A percentile compares a stretch with the other conserved stretches of the same genome.
Evolutionary conservation across 192 early-diverging fungal genomes (phyloP).

Genomic region (Umbelopsis ramanniana): DNA sequence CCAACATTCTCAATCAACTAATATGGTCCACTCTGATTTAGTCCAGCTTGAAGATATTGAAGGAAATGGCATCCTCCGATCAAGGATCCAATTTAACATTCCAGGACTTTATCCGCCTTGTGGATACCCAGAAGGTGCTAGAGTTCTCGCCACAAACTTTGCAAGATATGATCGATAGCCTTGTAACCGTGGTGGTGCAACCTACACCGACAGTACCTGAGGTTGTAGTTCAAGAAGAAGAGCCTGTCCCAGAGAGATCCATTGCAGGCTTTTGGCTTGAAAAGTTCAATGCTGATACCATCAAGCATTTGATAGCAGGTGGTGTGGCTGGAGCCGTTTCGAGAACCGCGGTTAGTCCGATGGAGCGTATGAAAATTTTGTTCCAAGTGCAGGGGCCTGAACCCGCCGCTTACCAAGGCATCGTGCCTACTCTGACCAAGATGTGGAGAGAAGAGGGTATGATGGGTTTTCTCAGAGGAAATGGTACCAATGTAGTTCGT

Average conservation of each 20-base stretch:
- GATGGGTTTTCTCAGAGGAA: constrained; percentile 75
- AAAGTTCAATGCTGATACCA: constrained; percentile 55
- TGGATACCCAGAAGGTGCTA: constrained; percentile 23
- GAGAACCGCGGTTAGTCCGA: constrained; percentile 78
- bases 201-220: constrained; percentile 6
- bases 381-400: constrained; percentile 79
- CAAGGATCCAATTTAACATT: constrained; percentile 12
- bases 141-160: constrained; percentile 28
- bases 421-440: constrained; percentile 71
- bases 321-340: constrained; percentile 79
- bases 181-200: constrained; percentile 18
- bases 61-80: constrained; percentile 4
- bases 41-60: constrained; percentile 1
- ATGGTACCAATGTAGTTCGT: constrained; percentile 84
- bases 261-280: constrained; percentile 25
- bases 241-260: not conserved
- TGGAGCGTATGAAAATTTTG: constrained; percentile 86
- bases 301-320: constrained; percentile 78
- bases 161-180: constrained; percentile 21
- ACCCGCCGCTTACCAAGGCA: constrained; percentile 67
- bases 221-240: not conserved
- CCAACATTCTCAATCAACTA: not conserved
- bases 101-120: constrained; percentile 20
- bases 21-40: not conserved
- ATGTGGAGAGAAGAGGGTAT: constrained; percentile 82